These are phyloP conservation scores for Tothia fuscella DNA, from an alignment of 2,329 filamentous ascomycete genomes.

Conservation along the genomic window DNA sequence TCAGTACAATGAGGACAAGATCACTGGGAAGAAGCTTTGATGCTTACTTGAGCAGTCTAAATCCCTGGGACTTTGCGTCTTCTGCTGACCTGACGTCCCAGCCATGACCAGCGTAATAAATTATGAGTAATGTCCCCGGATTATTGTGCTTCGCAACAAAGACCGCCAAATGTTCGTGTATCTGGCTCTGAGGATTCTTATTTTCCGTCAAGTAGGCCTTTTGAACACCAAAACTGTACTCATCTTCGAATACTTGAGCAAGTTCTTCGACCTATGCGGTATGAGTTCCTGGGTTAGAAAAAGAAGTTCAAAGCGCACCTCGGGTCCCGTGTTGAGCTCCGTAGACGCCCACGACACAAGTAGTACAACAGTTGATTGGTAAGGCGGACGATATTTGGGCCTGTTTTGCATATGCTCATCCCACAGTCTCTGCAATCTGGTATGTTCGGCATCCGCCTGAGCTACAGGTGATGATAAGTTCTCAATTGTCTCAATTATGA, in stretches of 20 bases:
- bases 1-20: not conserved
- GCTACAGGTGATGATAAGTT: too few relatives aligned
- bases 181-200: not conserved
- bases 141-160: not conserved
- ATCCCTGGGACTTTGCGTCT: not conserved
- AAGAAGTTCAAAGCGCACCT: not conserved
- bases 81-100: too few relatives aligned
- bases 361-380: constrained; percentile 2
- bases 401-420: not conserved
- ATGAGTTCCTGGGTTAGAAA: not conserved
- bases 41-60: not conserved
- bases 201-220: not conserved
- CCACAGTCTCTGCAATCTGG: not conserved
- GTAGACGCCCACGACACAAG: not conserved
- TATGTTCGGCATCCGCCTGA: not conserved
- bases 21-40: not conserved
- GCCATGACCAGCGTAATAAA: constrained; percentile 9
- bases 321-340: not conserved
- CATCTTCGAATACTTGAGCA: not conserved
- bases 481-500: too few relatives aligned
- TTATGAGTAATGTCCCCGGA: not conserved
- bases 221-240: not conserved
- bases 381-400: not conserved
- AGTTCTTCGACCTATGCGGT: constrained; percentile 2
- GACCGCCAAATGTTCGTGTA: not conserved